These are phyloP conservation scores for Saccharomycopsis microspora DNA, from an alignment of 805 yeast species.

Conservation along the genomic window DNA sequence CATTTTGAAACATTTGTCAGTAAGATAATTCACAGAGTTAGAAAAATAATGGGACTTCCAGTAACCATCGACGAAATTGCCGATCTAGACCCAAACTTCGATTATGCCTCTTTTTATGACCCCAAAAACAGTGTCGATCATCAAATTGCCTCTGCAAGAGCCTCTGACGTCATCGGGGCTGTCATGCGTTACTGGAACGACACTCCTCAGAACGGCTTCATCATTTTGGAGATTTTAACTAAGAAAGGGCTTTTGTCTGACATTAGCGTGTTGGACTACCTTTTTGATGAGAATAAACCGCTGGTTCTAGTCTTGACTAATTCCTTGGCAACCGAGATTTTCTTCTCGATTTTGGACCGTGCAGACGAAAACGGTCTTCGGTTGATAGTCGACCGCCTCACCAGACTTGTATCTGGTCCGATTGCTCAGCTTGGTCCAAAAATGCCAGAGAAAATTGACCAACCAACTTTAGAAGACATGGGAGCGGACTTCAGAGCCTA, in stretches of 20 bases:
- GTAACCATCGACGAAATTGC: conserved; percentile 10
- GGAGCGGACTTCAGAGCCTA: conserved; percentile 16
- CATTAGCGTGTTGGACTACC: conserved; percentile 29
- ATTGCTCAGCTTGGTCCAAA: too few relatives aligned
- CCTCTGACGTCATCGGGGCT: conserved; percentile 32
- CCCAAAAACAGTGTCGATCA: neutral
- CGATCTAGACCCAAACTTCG: conserved; percentile 23
- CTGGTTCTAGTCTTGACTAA: conserved; percentile 1
- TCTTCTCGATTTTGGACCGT: neutral
- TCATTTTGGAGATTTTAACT: conserved; percentile 43
- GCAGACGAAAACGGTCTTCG: neutral
- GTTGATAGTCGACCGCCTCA: too few relatives aligned
- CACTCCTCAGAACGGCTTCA: conserved; percentile 53
- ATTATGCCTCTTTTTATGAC: conserved; percentile 13
- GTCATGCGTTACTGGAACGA: conserved; percentile 54
- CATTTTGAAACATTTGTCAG: conserved; percentile 51
- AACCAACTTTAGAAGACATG: neutral
- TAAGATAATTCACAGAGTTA: conserved; percentile 21
- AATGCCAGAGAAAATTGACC: neutral
- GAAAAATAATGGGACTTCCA: conserved; percentile 20
- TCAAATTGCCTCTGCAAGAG: neutral
- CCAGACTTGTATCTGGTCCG: too few relatives aligned
- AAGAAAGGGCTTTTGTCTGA: conserved; percentile 33
- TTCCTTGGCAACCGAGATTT: conserved; percentile 8
- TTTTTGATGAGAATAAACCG: conserved; percentile 21